Conservation (phyloP, 2,329 filamentous ascomycete species). For the Mariannaea elegans region DNA sequence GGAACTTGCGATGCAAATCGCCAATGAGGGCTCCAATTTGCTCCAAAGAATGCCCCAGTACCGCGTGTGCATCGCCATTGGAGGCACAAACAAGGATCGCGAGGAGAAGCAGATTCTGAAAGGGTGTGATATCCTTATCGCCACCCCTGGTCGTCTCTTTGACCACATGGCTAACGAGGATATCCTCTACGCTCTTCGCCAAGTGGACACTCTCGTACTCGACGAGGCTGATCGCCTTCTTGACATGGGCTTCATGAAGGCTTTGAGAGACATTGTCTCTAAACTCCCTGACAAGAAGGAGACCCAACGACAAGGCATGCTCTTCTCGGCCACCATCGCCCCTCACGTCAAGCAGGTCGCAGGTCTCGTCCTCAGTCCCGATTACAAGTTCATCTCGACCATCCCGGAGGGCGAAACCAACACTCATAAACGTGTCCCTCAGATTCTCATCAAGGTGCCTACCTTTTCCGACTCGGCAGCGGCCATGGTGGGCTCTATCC, state of each 20-base stretch:
- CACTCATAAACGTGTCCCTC: constrained; percentile 80
- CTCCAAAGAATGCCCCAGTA: constrained; percentile 78
- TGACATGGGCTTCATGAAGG: constrained; percentile 85
- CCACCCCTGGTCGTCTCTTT: constrained; percentile 80
- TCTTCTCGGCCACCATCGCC: constrained; percentile 87
- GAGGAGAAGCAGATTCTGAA: constrained; percentile 76
- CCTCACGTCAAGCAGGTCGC: constrained; percentile 82
- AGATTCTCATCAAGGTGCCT: constrained; percentile 74
- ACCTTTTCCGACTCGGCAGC: constrained; percentile 73
- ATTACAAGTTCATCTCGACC: constrained; percentile 85
- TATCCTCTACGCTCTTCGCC: constrained; percentile 70
- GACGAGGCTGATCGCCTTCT: constrained; percentile 85
- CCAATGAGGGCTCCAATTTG: constrained; percentile 74
- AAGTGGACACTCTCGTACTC: constrained; percentile 80
- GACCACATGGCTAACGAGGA: constrained; percentile 82
- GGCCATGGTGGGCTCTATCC: constrained; percentile 66
- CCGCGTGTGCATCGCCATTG: constrained; percentile 81
- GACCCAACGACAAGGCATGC: constrained; percentile 74
- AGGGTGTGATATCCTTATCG: constrained; percentile 82
- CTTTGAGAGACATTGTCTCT: constrained; percentile 78
- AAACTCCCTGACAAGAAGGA: constrained; percentile 70
- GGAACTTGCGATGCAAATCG: constrained; percentile 76
- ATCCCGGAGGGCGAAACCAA: constrained; percentile 78
- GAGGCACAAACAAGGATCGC: constrained; percentile 77
- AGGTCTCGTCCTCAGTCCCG: constrained; percentile 69